These are phyloP conservation scores for Paraphoma sp. DNA, from an alignment of 2,329 filamentous ascomycete genomes.

Conservation along the genomic window DNA sequence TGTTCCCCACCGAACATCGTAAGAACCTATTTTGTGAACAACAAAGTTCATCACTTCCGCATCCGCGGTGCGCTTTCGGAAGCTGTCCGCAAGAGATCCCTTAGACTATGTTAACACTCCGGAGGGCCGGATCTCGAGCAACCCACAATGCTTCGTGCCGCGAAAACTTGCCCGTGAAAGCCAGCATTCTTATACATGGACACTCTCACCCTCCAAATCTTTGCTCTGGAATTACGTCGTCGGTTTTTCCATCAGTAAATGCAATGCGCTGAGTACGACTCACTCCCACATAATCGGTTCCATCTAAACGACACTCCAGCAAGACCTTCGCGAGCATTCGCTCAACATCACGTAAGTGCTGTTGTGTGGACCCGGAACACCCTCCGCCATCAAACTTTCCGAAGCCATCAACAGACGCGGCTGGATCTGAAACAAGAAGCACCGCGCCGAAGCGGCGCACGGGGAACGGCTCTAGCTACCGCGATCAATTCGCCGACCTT, in stretches of 20 bases:
- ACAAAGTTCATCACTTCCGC: neutral
- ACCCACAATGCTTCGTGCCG: too few relatives aligned
- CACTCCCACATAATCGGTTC: neutral
- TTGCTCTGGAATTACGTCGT: too few relatives aligned
- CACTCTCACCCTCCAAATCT: too few relatives aligned
- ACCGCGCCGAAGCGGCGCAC: neutral
- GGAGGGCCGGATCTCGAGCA: neutral
- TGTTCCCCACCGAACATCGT: neutral
- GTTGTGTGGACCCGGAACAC: neutral
- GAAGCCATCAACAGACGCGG: neutral
- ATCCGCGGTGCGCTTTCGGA: neutral
- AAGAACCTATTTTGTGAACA: neutral
- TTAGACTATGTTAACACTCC: neutral
- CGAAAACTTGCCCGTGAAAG: too few relatives aligned
- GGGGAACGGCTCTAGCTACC: neutral
- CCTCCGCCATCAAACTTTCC: neutral
- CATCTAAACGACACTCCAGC: neutral
- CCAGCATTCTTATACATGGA: too few relatives aligned
- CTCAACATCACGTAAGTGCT: neutral
- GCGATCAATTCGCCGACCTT: neutral
- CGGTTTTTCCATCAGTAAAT: too few relatives aligned
- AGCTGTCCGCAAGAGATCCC: too few relatives aligned
- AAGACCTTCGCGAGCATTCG: neutral
- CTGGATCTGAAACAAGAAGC: neutral
- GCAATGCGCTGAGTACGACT: neutral